phyloP scores from a whole-genome alignment of 192 early-diverging fungal genomes.

The Coemansia sp. region DNA sequence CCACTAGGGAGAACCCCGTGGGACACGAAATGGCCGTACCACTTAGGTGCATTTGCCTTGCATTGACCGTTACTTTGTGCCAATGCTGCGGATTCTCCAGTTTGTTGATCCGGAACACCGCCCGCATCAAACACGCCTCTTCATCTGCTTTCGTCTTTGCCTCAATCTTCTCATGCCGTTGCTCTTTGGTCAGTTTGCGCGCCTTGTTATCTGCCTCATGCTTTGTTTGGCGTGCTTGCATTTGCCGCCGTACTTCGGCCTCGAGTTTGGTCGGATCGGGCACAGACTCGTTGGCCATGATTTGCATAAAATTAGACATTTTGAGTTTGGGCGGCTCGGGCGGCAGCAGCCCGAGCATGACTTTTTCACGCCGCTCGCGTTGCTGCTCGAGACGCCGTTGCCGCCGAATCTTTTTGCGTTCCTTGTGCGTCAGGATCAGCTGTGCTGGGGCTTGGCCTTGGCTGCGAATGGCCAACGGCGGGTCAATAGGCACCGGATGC shows the following conservation, averaged over 20 bases:
- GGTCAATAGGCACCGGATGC: constrained; percentile 38
- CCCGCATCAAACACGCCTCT: constrained; percentile 67
- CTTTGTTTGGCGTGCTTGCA: constrained; percentile 71
- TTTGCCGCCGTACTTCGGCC: constrained; percentile 83
- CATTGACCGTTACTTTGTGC: constrained; percentile 92
- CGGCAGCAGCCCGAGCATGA: constrained; percentile 86
- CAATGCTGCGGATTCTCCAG: constrained; percentile 78
- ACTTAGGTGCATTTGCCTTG: constrained; percentile 78
- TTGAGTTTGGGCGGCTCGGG: constrained; percentile 91
- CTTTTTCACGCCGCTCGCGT: constrained; percentile 93
- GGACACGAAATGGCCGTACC: constrained; percentile 76
- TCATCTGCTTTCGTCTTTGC: constrained; percentile 76
- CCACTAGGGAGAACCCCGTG: constrained; percentile 64
- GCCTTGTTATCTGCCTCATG: constrained; percentile 84
- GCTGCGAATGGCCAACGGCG: constrained; percentile 24
- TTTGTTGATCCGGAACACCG: constrained; percentile 73
- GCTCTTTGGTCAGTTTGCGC: constrained; percentile 84
- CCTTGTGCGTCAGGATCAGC: constrained; percentile 56
- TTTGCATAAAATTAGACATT: constrained; percentile 91
- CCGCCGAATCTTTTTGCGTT: constrained; percentile 89
- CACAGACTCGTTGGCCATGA: constrained; percentile 92
- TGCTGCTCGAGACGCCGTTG: constrained; percentile 81
- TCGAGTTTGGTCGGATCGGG: constrained; percentile 95
- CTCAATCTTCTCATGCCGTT: constrained; percentile 72
- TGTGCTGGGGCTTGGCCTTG: constrained; percentile 24